A percentile compares a stretch with the other conserved stretches of the same genome.
These are phyloP conservation scores for Calonectria fujianensis DNA, from an alignment of 2,329 filamentous ascomycete genomes.

Conservation along the genomic window DNA sequence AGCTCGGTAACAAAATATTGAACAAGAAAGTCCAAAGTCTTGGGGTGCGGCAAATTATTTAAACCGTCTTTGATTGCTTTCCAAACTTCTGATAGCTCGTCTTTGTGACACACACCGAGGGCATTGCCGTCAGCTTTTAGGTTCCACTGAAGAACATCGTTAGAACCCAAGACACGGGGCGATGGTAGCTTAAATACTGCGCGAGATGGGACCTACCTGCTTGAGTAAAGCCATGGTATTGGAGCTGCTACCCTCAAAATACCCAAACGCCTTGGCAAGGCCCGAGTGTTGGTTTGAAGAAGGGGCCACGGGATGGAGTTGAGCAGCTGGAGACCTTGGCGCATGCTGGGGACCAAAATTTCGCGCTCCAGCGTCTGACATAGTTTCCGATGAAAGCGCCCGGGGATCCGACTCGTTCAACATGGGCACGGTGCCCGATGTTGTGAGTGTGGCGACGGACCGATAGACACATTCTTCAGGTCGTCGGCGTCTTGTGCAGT, in stretches of 20 bases:
- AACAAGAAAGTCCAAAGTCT: not conserved
- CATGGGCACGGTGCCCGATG: not conserved
- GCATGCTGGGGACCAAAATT: not conserved
- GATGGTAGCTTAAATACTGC: not conserved
- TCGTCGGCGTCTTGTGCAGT: not conserved
- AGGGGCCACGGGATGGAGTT: not conserved
- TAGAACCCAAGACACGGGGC: not conserved
- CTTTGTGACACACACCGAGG: no score
- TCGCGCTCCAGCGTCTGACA: not conserved
- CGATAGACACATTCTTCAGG: constrained; percentile 4
- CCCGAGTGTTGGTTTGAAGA: not conserved
- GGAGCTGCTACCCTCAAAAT: not conserved
- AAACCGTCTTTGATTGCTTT: not conserved
- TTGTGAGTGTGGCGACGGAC: not conserved
- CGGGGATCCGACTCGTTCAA: not conserved
- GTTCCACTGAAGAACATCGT: not conserved
- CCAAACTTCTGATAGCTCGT: not conserved
- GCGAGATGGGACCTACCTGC: not conserved
- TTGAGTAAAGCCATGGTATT: constrained; percentile 5
- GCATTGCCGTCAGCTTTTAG: not conserved
- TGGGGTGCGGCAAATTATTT: not conserved
- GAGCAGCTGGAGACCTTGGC: not conserved
- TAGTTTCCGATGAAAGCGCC: not conserved
- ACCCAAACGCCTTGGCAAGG: not conserved
- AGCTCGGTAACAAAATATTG: constrained; percentile 1